phyloP scores from a whole-genome alignment of 2,329 filamentous ascomycete species.

The Anthostomella pinea region DNA sequence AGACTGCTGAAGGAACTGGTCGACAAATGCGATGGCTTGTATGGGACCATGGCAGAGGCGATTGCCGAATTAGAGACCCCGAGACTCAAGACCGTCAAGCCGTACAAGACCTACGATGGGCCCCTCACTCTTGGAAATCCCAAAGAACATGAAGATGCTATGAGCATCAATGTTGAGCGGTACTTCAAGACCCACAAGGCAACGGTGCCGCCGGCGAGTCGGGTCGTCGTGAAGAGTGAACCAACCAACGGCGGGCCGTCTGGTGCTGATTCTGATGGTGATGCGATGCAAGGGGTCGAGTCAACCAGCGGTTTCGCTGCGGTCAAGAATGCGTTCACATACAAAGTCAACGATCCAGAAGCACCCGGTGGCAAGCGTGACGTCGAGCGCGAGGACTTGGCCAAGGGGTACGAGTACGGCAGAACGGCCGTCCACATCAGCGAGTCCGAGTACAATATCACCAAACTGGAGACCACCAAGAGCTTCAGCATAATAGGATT shows the following conservation, averaged over 20 bases:
- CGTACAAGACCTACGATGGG: slow-evolving; percentile 77
- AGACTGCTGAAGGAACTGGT: slow-evolving; percentile 60
- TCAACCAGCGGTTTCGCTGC: slow-evolving; percentile 53
- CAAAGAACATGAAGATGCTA: slow-evolving; percentile 66
- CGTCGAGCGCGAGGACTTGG: slow-evolving; percentile 76
- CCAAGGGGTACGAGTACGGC: slow-evolving; percentile 94
- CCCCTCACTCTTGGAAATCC: slow-evolving; percentile 76
- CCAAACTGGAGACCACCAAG: slow-evolving; percentile 75
- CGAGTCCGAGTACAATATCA: slow-evolving; percentile 81
- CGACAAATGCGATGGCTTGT: slow-evolving; percentile 67
- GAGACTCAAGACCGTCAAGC: slow-evolving; percentile 69
- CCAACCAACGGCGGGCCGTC: slow-evolving; percentile 43
- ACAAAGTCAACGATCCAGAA: slow-evolving; percentile 73
- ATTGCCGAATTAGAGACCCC: slow-evolving; percentile 77
- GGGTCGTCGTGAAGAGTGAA: slow-evolving; percentile 59
- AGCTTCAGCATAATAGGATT: slow-evolving; percentile 85
- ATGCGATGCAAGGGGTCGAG: slow-evolving; percentile 49
- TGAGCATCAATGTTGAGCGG: slow-evolving; percentile 83
- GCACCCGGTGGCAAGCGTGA: slow-evolving; percentile 78
- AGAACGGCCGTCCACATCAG: slow-evolving; percentile 87
- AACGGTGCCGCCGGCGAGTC: slow-evolving; percentile 70
- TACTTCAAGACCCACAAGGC: slow-evolving; percentile 85
- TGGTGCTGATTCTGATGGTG: slow-evolving; percentile 48
- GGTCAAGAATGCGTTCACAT: slow-evolving; percentile 75
- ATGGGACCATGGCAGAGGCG: slow-evolving; percentile 84